phyloP scores from a whole-genome alignment of 495 filamentous ascomycete genomes.

The Ascobolus immersus region DNA sequence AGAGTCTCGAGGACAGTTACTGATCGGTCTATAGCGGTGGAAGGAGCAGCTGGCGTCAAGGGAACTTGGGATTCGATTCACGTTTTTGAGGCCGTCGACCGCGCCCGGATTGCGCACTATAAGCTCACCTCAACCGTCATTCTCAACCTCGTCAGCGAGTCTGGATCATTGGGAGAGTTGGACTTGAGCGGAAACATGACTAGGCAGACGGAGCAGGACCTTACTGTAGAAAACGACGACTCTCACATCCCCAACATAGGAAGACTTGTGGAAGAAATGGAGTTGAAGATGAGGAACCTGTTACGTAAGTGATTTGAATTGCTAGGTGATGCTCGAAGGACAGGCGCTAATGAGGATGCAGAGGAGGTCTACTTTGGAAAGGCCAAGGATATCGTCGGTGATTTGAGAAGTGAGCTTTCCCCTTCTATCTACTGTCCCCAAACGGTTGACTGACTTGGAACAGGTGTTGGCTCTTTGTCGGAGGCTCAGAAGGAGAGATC shows the following conservation, averaged over 20 bases:
- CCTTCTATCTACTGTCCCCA: background rate
- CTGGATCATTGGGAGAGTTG: conserved; percentile 56
- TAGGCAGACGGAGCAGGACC: conserved; percentile 71
- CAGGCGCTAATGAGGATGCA: conserved; percentile 12
- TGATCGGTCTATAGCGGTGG: conserved; percentile 23
- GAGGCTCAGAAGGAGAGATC: conserved; percentile 67
- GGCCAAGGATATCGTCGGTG: conserved; percentile 96
- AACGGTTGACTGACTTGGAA: conserved; percentile 2
- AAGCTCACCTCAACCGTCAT: conserved; percentile 96
- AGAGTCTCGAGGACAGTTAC: background rate
- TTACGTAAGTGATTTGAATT: conserved; percentile 30
- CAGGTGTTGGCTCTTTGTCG: conserved; percentile 51
- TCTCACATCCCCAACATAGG: conserved; percentile 94
- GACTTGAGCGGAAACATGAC: conserved; percentile 96
- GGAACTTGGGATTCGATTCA: conserved; percentile 97
- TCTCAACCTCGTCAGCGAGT: conserved; percentile 49
- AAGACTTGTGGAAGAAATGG: conserved; percentile 89
- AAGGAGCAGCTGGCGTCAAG: conserved; percentile 41
- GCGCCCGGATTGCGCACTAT: conserved; percentile 76
- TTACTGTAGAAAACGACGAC: conserved; percentile 68
- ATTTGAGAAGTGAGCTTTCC: conserved; percentile 49
- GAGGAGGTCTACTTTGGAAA: conserved; percentile 99
- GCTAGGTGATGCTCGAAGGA: background rate
- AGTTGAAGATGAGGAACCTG: conserved; percentile 96
- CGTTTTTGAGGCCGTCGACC: conserved; percentile 87